Percentiles rank a stretch among this genome's conserved stretches.
phyloP scores from a whole-genome alignment of 2,329 filamentous ascomycete genomes.

The Fusarium oxysporum region DNA sequence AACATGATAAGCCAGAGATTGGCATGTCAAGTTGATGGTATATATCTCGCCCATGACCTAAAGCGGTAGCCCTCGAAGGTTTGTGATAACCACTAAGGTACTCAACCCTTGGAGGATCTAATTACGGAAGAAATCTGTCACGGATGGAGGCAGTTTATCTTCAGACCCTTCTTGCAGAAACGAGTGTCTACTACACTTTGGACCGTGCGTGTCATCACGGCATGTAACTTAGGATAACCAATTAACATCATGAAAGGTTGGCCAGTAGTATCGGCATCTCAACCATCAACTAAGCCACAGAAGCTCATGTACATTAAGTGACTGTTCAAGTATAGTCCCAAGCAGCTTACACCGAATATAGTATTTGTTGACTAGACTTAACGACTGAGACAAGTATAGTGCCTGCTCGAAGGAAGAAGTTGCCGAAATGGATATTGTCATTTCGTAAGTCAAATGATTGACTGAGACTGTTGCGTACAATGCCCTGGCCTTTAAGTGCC shows the following conservation, averaged over 20 bases:
- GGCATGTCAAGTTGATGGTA: not conserved
- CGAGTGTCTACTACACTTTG: not conserved
- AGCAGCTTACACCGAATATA: not conserved
- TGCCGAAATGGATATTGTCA: not conserved
- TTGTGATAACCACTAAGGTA: not conserved
- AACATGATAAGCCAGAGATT: constrained; percentile 2
- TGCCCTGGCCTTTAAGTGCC: not conserved
- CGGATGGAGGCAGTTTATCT: too few species aligned
- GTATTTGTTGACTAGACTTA: not conserved
- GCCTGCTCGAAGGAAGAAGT: not conserved
- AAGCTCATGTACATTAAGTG: not conserved
- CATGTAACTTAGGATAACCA: not conserved
- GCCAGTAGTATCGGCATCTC: not conserved
- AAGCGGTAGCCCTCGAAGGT: not conserved
- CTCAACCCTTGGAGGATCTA: not conserved
- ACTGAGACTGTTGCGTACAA: not conserved
- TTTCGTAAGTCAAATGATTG: not conserved
- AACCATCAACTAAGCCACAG: not conserved
- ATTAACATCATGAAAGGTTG: not conserved
- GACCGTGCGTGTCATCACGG: not conserved
- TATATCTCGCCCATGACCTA: not conserved
- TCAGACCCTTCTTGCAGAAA: not conserved
- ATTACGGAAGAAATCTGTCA: not conserved
- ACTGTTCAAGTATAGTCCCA: not conserved
- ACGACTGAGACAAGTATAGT: not conserved